These are phyloP conservation scores for Nemania abortiva DNA, from an alignment of 2,329 filamentous ascomycete genomes.

Conservation along the genomic window DNA sequence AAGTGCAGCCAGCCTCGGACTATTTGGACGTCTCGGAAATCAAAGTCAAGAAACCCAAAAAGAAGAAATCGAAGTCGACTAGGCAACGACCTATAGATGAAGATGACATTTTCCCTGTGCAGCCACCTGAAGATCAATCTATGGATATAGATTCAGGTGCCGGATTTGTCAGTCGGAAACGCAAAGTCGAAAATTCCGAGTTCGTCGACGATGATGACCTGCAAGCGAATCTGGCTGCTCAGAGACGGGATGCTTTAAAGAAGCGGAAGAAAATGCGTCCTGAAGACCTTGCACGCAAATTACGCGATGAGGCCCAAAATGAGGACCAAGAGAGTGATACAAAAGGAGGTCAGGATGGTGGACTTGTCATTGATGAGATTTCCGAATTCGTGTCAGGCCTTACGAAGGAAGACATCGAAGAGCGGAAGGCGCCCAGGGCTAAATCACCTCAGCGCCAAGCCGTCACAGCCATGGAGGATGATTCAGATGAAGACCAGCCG, in stretches of 20 bases:
- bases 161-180: slow-evolving; percentile 66
- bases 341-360: slow-evolving; percentile 57
- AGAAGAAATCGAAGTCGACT: slow-evolving; percentile 84
- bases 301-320: slow-evolving; percentile 73
- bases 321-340: slow-evolving; percentile 64
- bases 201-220: slow-evolving; percentile 94
- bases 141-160: slow-evolving; percentile 84
- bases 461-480: slow-evolving; percentile 60
- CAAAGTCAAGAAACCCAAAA: slow-evolving; percentile 95
- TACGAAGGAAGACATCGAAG: slow-evolving; percentile 71
- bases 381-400: slow-evolving; percentile 93
- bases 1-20: slow-evolving; percentile 80
- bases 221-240: slow-evolving; percentile 85
- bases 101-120: slow-evolving; percentile 67
- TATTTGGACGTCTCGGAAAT: slow-evolving; percentile 88
- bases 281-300: slow-evolving; percentile 85
- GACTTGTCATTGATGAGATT: slow-evolving; percentile 94
- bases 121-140: slow-evolving; percentile 56
- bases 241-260: slow-evolving; percentile 85
- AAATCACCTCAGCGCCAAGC: slow-evolving; percentile 54
- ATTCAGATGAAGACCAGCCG: slow-evolving; percentile 59
- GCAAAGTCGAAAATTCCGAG: slow-evolving; percentile 72
- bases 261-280: slow-evolving; percentile 89
- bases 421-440: slow-evolving; percentile 64
- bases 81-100: slow-evolving; percentile 76